phyloP scores from a whole-genome alignment of 106 monocot genomes.

The Cymbidium sinense region DNA sequence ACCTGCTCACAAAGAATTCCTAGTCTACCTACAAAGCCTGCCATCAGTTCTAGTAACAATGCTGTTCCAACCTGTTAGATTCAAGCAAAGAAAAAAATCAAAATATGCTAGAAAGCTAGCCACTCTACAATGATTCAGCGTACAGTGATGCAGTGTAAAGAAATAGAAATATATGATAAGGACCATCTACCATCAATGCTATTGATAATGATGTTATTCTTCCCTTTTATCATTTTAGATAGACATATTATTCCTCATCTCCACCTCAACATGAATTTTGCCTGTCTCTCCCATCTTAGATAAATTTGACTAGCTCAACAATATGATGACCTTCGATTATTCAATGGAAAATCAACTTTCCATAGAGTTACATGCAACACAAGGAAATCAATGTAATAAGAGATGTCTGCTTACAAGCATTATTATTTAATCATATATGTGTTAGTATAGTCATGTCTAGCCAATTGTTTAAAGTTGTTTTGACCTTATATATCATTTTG shows the following conservation, averaged over 20 bases:
- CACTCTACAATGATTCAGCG: background rate
- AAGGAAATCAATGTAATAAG: too few species aligned
- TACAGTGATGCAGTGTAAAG: background rate
- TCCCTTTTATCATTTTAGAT: background rate
- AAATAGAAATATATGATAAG: background rate
- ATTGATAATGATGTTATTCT: background rate
- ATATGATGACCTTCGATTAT: background rate
- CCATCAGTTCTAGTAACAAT: constrained; percentile 66
- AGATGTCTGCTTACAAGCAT: too few species aligned
- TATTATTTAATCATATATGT: background rate
- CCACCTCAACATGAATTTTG: background rate
- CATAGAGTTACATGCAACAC: too few species aligned
- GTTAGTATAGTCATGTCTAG: background rate
- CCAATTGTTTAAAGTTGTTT: background rate
- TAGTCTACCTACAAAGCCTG: constrained; percentile 60
- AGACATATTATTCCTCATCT: background rate
- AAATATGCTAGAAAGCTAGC: background rate
- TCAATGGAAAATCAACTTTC: background rate
- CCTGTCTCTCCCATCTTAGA: too few species aligned
- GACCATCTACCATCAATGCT: background rate
- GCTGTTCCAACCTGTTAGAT: constrained; percentile 63
- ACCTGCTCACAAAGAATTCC: constrained; percentile 74
- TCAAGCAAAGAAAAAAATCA: background rate
- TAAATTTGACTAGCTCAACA: background rate
- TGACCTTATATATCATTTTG: background rate